Conservation (phyloP, 768 basidiomycete genomes). For the Nevesoporus exiguus region DNA sequence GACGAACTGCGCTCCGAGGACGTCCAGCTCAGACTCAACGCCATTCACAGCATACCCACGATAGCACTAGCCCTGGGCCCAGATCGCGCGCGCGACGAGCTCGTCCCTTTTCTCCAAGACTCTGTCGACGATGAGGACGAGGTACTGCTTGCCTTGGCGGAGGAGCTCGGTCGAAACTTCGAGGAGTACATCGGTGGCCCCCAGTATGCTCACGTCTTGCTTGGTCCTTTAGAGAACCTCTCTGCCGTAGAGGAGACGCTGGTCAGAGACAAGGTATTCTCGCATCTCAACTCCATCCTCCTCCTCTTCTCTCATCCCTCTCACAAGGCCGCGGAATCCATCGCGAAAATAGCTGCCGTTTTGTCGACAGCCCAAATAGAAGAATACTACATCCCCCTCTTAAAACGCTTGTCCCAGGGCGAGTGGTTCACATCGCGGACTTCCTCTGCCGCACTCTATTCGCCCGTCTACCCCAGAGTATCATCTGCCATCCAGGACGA, state of each 20-base stretch:
- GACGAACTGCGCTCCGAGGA: constrained; percentile 98
- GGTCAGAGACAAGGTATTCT: constrained; percentile 89
- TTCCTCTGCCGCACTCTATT: constrained; percentile 90
- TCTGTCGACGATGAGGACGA: constrained; percentile 99
- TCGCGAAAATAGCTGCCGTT: constrained; percentile 80
- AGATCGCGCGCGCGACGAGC: constrained; percentile 91
- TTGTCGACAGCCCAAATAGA: constrained; percentile 81
- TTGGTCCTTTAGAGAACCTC: constrained; percentile 92
- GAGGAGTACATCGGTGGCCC: constrained; percentile 93
- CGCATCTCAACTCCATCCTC: not conserved
- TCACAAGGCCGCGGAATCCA: constrained; percentile 87
- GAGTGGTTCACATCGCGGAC: constrained; percentile 99
- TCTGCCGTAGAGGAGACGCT: constrained; percentile 97
- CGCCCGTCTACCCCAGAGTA: constrained; percentile 83
- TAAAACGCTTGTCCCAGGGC: constrained; percentile 84
- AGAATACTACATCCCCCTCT: constrained; percentile 85
- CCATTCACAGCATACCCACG: constrained; percentile 95
- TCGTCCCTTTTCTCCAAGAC: constrained; percentile 96
- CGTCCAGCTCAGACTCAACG: constrained; percentile 92
- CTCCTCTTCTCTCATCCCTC: constrained; percentile 4
- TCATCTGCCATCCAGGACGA: constrained; percentile 77
- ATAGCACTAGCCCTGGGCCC: constrained; percentile 96
- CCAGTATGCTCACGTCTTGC: constrained; percentile 79
- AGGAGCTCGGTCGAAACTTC: constrained; percentile 89
- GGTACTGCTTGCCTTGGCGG: constrained; percentile 90